A percentile compares a stretch with the other conserved stretches of the same genome.
Evolutionary conservation across 805 yeast species (phyloP).

Genomic region (Saccharomyces kudriavzevii): DNA sequence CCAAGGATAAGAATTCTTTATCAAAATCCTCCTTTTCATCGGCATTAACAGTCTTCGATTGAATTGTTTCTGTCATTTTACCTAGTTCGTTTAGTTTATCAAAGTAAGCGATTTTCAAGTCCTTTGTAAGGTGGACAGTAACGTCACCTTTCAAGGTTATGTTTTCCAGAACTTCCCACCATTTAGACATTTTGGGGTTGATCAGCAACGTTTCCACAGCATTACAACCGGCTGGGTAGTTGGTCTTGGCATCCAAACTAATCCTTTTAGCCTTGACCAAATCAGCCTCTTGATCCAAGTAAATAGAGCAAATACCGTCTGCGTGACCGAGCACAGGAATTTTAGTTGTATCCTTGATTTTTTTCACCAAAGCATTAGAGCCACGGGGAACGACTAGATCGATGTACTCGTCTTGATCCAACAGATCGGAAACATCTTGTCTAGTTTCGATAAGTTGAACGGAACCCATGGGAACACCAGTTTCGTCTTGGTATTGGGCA

Average conservation of each 20-base stretch:
- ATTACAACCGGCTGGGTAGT: constrained; percentile 98
- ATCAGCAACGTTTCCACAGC: constrained; percentile 85
- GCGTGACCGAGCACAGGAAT: constrained; percentile 98
- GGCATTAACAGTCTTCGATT: constrained; percentile 34
- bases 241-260: constrained; percentile 81
- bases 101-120: constrained; percentile 31
- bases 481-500: constrained; percentile 32
- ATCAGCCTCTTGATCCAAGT: constrained; percentile 71
- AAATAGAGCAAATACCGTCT: constrained; percentile 92
- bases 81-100: constrained; percentile 12
- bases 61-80: constrained; percentile 7
- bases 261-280: constrained; percentile 67
- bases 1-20: constrained; percentile 76
- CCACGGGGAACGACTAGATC: constrained; percentile 97
- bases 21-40: constrained; percentile 56
- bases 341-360: constrained; percentile 78
- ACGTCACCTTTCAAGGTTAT: constrained; percentile 56
- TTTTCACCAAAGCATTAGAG: constrained; percentile 83
- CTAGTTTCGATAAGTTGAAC: constrained; percentile 84
- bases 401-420: constrained; percentile 79
- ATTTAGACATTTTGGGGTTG: constrained; percentile 29
- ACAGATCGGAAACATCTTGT: constrained; percentile 77
- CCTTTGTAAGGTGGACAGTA: constrained; percentile 57
- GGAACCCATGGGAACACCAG: constrained; percentile 72
- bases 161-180: constrained; percentile 35